These are phyloP conservation scores for Colletotrichum liriopes DNA, from an alignment of 2,329 filamentous ascomycete genomes.

Conservation along the genomic window DNA sequence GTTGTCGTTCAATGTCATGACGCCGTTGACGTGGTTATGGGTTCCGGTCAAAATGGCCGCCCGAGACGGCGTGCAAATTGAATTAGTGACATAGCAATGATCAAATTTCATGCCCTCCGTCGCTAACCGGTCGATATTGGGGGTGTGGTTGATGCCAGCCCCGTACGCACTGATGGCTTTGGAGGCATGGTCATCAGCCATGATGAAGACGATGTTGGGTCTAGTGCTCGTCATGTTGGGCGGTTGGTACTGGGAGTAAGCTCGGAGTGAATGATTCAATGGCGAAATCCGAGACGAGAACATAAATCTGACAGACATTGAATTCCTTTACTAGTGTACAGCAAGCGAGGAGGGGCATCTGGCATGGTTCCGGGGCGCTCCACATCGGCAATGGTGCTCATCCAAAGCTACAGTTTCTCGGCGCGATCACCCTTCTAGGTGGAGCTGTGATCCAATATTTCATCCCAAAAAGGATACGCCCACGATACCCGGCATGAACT, in stretches of 20 bases:
- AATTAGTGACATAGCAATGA: conserved; percentile 70
- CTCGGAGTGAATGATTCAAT: background rate
- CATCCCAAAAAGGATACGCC: background rate
- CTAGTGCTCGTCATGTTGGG: conserved; percentile 21
- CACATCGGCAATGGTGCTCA: conserved; percentile 1
- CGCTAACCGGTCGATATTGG: conserved; percentile 66
- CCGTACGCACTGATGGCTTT: conserved; percentile 66
- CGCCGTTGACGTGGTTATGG: conserved; percentile 68
- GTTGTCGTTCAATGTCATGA: conserved; percentile 63
- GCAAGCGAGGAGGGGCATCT: background rate
- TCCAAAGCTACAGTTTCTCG: background rate
- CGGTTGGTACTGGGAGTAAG: background rate
- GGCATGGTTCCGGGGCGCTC: background rate
- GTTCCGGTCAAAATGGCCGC: conserved; percentile 66
- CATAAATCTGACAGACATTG: background rate
- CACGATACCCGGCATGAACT: conserved; percentile 5
- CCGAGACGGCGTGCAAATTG: conserved; percentile 67
- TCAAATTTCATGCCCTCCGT: conserved; percentile 66
- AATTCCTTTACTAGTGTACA: background rate
- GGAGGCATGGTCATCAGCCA: conserved; percentile 69
- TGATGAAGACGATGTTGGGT: conserved; percentile 63
- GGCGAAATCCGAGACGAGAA: background rate
- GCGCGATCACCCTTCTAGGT: background rate
- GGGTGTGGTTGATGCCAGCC: conserved; percentile 66
- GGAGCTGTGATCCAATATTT: too few species aligned